Evolutionary conservation across 1,284 basidiomycete species (phyloP).

Genomic region (Phellopilus nigrolimitatus): DNA sequence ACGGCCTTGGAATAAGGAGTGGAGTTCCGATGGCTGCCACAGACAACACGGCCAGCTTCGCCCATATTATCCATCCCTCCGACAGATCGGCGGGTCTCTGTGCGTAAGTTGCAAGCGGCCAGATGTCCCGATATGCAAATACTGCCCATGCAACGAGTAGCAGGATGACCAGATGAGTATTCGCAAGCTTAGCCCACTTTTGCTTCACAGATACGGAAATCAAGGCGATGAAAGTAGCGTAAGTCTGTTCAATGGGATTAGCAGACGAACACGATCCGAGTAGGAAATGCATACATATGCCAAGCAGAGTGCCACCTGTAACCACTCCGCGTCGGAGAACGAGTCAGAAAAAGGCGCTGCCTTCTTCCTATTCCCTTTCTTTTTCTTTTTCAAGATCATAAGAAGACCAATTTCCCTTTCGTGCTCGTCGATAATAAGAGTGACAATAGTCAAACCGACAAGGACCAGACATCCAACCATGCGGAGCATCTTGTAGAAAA

Average conservation of each 20-base stretch:
- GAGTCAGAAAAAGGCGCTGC: slow-evolving; percentile 3
- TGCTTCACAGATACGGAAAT: slow-evolving; percentile 28
- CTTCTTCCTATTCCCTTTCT: slow-evolving; percentile 16
- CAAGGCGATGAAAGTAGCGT: slow-evolving; percentile 30
- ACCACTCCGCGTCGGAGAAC: slow-evolving; percentile 22
- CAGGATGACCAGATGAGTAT: slow-evolving; percentile 34
- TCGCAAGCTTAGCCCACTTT: slow-evolving; percentile 29
- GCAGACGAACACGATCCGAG: not conserved
- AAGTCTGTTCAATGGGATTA: slow-evolving; percentile 21
- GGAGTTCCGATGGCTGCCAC: slow-evolving; percentile 35
- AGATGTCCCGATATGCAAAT: slow-evolving; percentile 61
- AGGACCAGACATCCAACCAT: slow-evolving; percentile 34
- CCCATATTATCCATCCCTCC: slow-evolving; percentile 36
- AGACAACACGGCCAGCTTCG: slow-evolving; percentile 32
- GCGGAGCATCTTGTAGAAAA: slow-evolving; percentile 34
- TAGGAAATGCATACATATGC: slow-evolving; percentile 23
- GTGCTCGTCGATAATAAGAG: slow-evolving; percentile 27
- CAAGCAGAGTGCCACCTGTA: slow-evolving; percentile 26
- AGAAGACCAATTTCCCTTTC: slow-evolving; percentile 8
- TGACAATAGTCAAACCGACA: slow-evolving; percentile 34
- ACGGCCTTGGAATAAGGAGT: slow-evolving; percentile 37
- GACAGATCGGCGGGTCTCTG: slow-evolving; percentile 29
- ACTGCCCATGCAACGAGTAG: slow-evolving; percentile 35
- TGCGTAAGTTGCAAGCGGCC: slow-evolving; percentile 51
- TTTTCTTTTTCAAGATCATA: slow-evolving; percentile 15